These are phyloP conservation scores for Spiraea crenata DNA, from an alignment of 331 rosid species.

Conservation along the genomic window DNA sequence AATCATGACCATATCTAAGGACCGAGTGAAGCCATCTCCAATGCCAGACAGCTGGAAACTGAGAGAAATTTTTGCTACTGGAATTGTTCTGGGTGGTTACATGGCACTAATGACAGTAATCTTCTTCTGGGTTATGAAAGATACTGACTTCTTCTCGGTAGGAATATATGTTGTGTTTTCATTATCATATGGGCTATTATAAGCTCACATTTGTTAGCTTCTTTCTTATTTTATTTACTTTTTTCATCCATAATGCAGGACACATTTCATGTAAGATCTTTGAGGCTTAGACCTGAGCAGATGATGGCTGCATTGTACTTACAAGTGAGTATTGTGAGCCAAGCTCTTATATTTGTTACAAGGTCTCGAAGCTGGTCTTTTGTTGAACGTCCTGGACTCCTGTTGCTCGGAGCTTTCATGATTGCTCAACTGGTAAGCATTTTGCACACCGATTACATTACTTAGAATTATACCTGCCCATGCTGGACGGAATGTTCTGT, in stretches of 20 bases:
- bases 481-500: background rate
- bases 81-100: conserved; percentile 92
- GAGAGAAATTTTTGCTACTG: conserved; percentile 92
- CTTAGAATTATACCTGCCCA: background rate
- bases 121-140: conserved; percentile 77
- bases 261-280: conserved; percentile 51
- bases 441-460: background rate
- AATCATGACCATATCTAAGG: conserved; percentile 97
- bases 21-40: conserved; percentile 97
- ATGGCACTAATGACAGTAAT: conserved; percentile 90
- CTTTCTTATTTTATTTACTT: background rate
- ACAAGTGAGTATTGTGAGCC: conserved; percentile 97
- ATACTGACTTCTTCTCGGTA: conserved; percentile 85
- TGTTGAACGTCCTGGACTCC: conserved; percentile 90
- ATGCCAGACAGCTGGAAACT: conserved; percentile 95
- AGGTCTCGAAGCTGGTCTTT: conserved; percentile 98
- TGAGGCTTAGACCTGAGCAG: conserved; percentile 28
- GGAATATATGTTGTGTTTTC: conserved; percentile 8
- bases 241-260: conserved; percentile 43
- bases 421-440: conserved; percentile 84
- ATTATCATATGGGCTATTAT: background rate
- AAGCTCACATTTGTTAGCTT: background rate
- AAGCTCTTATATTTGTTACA: conserved; percentile 91
- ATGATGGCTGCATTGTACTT: conserved; percentile 98
- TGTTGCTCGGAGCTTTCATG: conserved; percentile 72